A percentile compares a stretch with the other conserved stretches of the same genome.
These are phyloP conservation scores for Neurospora sp. DNA, from an alignment of 2,329 filamentous ascomycete genomes.

Conservation along the genomic window DNA sequence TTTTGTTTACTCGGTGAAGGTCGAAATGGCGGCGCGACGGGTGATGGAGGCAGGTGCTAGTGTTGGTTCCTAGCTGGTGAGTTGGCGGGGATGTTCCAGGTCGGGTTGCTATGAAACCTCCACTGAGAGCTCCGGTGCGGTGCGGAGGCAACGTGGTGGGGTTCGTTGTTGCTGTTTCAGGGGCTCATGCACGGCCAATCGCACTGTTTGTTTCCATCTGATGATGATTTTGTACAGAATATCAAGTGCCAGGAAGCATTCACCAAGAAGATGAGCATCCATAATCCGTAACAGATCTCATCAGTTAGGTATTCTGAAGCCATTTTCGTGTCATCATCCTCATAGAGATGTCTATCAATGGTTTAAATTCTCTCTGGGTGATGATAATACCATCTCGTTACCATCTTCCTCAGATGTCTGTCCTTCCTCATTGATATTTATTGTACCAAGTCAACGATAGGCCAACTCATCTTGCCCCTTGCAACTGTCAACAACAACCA, in stretches of 20 bases:
- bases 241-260: background rate
- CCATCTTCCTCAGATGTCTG: background rate
- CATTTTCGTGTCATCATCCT: background rate
- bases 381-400: too few species aligned
- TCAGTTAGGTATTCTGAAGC: background rate
- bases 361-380: too few species aligned
- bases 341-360: background rate
- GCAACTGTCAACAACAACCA: background rate
- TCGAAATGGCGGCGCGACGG: background rate
- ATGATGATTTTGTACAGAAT: background rate
- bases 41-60: background rate
- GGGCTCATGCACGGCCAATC: slow-evolving; percentile 11
- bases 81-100: slow-evolving; percentile 5
- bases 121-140: background rate
- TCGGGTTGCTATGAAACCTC: slow-evolving; percentile 4
- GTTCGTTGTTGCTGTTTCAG: background rate
- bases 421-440: background rate
- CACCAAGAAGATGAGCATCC: background rate
- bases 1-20: background rate
- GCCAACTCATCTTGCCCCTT: background rate
- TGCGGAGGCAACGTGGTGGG: background rate
- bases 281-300: background rate
- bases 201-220: background rate
- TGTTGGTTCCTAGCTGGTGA: background rate
- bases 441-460: background rate